Conservation (phyloP, 169 alveolate species). For the Plasmodium knowlesi region DNA sequence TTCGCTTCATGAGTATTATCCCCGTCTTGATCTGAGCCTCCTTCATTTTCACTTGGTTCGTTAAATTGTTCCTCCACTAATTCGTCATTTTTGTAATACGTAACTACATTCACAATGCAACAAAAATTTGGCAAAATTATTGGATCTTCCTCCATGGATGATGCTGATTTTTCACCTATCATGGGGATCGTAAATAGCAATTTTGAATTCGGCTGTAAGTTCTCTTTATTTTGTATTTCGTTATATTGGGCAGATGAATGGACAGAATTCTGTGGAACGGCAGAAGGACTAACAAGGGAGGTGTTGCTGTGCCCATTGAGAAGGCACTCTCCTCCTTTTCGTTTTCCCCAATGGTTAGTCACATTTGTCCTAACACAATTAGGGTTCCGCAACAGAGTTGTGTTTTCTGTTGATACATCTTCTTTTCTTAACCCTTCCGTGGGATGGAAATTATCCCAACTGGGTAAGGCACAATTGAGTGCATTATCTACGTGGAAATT, state of each 20-base stretch:
- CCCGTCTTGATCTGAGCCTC: conserved; percentile 18
- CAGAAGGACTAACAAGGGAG: conserved; percentile 11
- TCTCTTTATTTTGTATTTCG: conserved; percentile 45
- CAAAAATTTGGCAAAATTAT: conserved; percentile 61
- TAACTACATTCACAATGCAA: conserved; percentile 71
- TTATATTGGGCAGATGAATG: conserved; percentile 8
- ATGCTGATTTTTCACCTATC: conserved; percentile 67
- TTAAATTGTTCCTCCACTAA: conserved; percentile 67
- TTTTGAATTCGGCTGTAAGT: not conserved
- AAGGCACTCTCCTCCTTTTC: conserved; percentile 1
- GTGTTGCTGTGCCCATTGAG: not conserved
- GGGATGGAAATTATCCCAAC: not conserved
- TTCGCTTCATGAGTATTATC: not conserved
- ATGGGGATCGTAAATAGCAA: conserved; percentile 69
- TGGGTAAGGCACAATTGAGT: not conserved
- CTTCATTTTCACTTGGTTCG: conserved; percentile 68
- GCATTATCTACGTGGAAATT: not conserved
- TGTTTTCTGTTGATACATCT: not conserved
- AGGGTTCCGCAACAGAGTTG: not conserved
- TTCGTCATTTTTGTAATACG: conserved; percentile 73
- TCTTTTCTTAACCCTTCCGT: not conserved
- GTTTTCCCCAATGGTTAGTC: not conserved
- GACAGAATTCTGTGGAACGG: conserved; percentile 16
- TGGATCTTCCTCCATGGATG: conserved; percentile 75
- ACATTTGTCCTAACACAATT: not conserved